Conservation (phyloP, 192 early-diverging fungal genomes). For the Backusella mclennaniae region DNA sequence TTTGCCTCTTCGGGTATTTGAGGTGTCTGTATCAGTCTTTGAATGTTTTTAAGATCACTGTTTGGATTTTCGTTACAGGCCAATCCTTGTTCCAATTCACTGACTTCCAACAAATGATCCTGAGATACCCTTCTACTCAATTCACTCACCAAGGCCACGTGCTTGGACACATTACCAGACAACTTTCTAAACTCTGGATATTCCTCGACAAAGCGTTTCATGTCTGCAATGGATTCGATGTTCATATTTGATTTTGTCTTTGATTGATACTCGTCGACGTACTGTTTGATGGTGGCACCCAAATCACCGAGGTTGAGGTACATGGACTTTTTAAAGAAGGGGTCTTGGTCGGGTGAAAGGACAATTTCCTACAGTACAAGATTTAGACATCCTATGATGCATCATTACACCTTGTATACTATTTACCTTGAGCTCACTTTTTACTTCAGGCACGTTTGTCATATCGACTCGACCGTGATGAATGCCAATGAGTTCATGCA, state of each 20-base stretch:
- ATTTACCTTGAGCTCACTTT: slow-evolving; percentile 75
- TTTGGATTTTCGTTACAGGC: slow-evolving; percentile 86
- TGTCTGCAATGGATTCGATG: slow-evolving; percentile 94
- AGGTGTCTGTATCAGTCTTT: slow-evolving; percentile 65
- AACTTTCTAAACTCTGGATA: slow-evolving; percentile 98
- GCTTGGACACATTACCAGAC: slow-evolving; percentile 96
- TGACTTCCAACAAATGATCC: slow-evolving; percentile 77
- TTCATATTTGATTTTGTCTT: slow-evolving; percentile 89
- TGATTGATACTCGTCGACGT: slow-evolving; percentile 92
- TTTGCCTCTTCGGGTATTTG: slow-evolving; percentile 73
- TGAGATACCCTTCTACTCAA: slow-evolving; percentile 77
- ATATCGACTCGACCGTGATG: slow-evolving; percentile 91
- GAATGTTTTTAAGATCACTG: slow-evolving; percentile 79
- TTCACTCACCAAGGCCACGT: slow-evolving; percentile 97
- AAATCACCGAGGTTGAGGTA: slow-evolving; percentile 94
- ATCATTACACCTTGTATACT: neutral
- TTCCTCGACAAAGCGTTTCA: slow-evolving; percentile 99
- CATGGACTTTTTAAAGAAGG: slow-evolving; percentile 90
- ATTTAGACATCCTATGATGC: neutral
- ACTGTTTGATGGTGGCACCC: slow-evolving; percentile 89
- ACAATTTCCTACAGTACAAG: slow-evolving; percentile 73
- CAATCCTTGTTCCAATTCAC: slow-evolving; percentile 93
- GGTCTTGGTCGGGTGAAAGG: slow-evolving; percentile 84
- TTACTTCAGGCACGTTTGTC: slow-evolving; percentile 75
- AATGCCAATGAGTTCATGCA: slow-evolving; percentile 94